Evolutionary conservation across 805 yeast species (phyloP), one percentile per base, ranked within the genome.

Genomic region (Lipomyces anomalus): DNA sequence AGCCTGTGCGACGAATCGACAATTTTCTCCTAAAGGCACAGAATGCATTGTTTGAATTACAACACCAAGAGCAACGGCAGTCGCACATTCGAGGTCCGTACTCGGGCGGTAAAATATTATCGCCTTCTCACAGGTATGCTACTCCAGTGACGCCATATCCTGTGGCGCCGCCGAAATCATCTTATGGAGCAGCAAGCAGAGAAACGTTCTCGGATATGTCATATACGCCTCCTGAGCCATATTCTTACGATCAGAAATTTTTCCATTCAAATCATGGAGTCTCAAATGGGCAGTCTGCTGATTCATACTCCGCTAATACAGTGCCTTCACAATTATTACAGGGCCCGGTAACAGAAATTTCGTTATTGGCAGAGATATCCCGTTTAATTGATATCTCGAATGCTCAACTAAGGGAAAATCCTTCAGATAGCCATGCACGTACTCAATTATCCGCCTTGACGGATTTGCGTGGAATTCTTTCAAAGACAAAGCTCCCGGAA

Each of bases 1-100:
- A 77, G 3, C 82, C 84, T 34, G 68, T 89, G 52, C 77, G 76
- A 23, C 77, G 73, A 58, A 84, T 92, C 46, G 95, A 86, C 55
- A 71, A 67, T 35, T 92, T 88, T 60, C 67, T 94, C 24, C 4
- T 42, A 29, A 53, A 53, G 24, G 49, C 50, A 3, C 40, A 42
- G 22, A 30, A 46, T 13, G 46, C 55, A 13, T 32, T 46, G 13
- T 18, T 23, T 7, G 45, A 38, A 21, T 28, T 41, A 22, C 53
- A 55, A 26, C 58, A 52, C 38, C 57, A 50, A 35, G 57, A 53
- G n/a, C 47, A 42, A 21, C 56, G 35, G n/a, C 41, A 42, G 23
- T 37, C 30, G 30, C 30, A 26, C 11, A 9, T 26, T 9, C 30
- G 30, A 23, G 20, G 17, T 35, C 22, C 37, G n/a, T 29, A 16